Evolutionary conservation across 495 filamentous ascomycete genomes (phyloP).

Genomic region (Penicillium chermesinum): DNA sequence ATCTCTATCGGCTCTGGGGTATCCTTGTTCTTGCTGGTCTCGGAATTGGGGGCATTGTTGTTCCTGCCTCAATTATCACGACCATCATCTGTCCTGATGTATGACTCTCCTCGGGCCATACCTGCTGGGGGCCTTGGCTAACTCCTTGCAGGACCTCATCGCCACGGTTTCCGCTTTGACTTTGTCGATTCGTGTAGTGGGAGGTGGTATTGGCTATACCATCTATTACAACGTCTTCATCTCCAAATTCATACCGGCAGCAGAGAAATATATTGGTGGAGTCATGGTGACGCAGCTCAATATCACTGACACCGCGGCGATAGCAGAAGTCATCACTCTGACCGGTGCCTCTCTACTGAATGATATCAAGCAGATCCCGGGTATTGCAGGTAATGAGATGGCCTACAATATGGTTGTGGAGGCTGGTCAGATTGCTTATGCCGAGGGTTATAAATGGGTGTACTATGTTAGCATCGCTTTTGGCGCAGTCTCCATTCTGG

Average conservation of each 20-base stretch:
- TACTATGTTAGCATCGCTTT: conserved; percentile 67
- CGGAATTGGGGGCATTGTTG: conserved; percentile 69
- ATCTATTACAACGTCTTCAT: conserved; percentile 75
- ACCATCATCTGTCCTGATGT: conserved; percentile 68
- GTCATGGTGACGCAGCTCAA: conserved; percentile 48
- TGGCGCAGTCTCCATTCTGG: conserved; percentile 56
- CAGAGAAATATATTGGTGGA: conserved; percentile 47
- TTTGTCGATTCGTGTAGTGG: conserved; percentile 65
- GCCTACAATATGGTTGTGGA: conserved; percentile 54
- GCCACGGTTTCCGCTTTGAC: conserved; percentile 71
- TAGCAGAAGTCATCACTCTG: conserved; percentile 48
- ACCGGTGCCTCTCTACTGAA: conserved; percentile 53
- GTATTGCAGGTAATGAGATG: conserved; percentile 48
- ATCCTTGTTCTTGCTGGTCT: conserved; percentile 60
- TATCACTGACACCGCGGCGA: conserved; percentile 44
- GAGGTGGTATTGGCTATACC: conserved; percentile 65
- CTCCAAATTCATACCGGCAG: conserved; percentile 54
- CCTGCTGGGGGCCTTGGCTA: background rate
- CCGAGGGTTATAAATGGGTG: conserved; percentile 60
- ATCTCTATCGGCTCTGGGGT: conserved; percentile 56
- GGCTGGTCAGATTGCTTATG: conserved; percentile 59
- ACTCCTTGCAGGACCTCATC: conserved; percentile 51
- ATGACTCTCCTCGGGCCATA: conserved; percentile 4
- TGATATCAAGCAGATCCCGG: conserved; percentile 49
- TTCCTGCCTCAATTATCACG: conserved; percentile 65